A percentile compares a stretch with the other conserved stretches of the same genome.
Conservation (phyloP, 768 basidiomycete genomes). For the Trametes coccinea region DNA sequence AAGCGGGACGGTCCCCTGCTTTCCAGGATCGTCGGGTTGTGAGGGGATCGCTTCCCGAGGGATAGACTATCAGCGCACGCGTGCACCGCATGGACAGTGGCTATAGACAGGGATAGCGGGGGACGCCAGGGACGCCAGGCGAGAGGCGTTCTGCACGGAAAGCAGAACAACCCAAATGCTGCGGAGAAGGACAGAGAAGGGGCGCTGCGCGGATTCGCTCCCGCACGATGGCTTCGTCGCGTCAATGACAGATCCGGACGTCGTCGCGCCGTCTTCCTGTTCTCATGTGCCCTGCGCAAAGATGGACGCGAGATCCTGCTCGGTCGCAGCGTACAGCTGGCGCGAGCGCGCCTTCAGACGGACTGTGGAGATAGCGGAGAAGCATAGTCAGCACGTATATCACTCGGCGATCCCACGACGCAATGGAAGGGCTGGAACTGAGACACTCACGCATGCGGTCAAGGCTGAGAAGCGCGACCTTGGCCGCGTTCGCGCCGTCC, state of each 20-base stretch:
- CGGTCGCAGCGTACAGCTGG: constrained; percentile 81
- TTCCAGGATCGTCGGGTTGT: background rate
- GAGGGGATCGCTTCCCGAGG: background rate
- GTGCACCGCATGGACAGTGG: background rate
- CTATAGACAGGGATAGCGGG: background rate
- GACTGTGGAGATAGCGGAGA: constrained; percentile 45
- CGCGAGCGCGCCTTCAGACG: constrained; percentile 88
- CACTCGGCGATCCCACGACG: constrained; percentile 8
- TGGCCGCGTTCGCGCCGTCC: constrained; percentile 54
- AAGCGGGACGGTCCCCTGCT: background rate
- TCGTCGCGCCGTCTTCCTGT: no score
- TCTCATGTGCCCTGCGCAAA: constrained; percentile 41
- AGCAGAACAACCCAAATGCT: background rate
- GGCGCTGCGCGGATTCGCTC: background rate
- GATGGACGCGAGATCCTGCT: constrained; percentile 79
- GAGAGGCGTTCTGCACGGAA: background rate
- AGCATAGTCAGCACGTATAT: constrained; percentile 13
- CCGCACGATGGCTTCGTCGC: no score
- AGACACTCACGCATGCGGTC: constrained; percentile 83
- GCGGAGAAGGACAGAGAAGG: background rate
- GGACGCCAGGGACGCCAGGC: background rate
- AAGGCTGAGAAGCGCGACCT: constrained; percentile 86
- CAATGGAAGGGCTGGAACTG: constrained; percentile 21
- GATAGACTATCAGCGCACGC: background rate
- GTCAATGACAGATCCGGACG: background rate